Base-by-base conservation (phyloP, 1,139 yeast genomes). In the Debaryomyces subglobosus region DNA sequence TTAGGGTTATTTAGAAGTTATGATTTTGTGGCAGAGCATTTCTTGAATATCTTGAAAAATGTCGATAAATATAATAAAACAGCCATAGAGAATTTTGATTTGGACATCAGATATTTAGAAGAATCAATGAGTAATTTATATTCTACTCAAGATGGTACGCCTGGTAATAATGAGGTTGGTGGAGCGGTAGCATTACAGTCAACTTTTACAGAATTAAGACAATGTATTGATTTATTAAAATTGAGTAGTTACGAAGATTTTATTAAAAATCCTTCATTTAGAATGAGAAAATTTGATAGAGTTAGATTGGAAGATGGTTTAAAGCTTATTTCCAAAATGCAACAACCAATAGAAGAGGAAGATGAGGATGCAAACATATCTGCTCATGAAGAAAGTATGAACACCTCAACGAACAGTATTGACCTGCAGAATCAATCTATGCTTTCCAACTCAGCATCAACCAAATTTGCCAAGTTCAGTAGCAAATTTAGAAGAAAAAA, bases 1-100 rank as follows among this genome's bases (percentile, higher is more conserved):
- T 72, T 92, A 53, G 82, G 96, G 29, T 79, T 92, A 53, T 84
- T 91, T 58, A 81, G 96, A 62, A 91, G 94, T 34, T 89, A 89
- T 64, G 98, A 92, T 69, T 86, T 87, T 55, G 79, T 94, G 50
- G 85, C 96, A 0, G 82, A 85, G 39, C 82, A 86, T 53, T 82
- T 94, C 62, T 72, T 88, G 53, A 77, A 77, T 45, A 74, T 85
- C 15, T 74, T 92, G 52, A 72, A 83, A 43, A 72, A 75, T 43
- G 83, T 83, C 3, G 64, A 58, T 0, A 55, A 56, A 69, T 74
- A 64, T 57, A 76, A 76, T 58, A 55, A 64, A 44, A 68, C 60
- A 36, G 78, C 78, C 18, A 74, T 76, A 43, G 71, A 66, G 39
- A 76, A 76, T 53, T 75, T 76, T 50, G 78, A 76, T 54, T 59